These are phyloP conservation scores for Entomortierella lignicola DNA, from an alignment of 192 early-diverging fungal species.

Conservation along the genomic window DNA sequence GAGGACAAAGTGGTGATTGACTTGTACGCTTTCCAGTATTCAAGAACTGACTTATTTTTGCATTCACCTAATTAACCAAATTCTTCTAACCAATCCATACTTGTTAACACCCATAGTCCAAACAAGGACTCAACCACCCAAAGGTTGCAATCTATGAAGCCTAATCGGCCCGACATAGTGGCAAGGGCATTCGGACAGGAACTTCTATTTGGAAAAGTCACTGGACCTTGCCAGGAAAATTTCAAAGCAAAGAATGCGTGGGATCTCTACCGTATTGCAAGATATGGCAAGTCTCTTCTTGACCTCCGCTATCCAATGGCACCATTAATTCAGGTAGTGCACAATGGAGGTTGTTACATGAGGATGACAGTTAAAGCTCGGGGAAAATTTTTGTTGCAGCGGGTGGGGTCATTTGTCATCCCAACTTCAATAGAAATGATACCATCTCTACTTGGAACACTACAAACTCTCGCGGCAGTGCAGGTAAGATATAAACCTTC, in stretches of 20 bases:
- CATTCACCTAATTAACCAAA: constrained; percentile 1
- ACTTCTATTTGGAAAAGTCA: constrained; percentile 17
- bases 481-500: constrained; percentile 9
- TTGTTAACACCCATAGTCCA: constrained; percentile 10
- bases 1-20: constrained; percentile 13
- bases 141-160: constrained; percentile 9
- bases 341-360: constrained; percentile 9
- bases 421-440: constrained; percentile 11
- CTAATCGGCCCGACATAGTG: constrained; percentile 8
- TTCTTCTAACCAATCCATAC: constrained; percentile 1
- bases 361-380: constrained; percentile 13
- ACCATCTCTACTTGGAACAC: constrained; percentile 9
- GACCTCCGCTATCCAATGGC: background rate
- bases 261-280: constrained; percentile 12
- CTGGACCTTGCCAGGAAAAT: constrained; percentile 11
- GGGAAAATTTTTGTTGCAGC: constrained; percentile 19
- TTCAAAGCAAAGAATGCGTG: constrained; percentile 8
- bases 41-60: background rate
- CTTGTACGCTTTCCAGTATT: constrained; percentile 1
- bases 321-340: constrained; percentile 12
- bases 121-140: constrained; percentile 3
- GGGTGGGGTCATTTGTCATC: constrained; percentile 14
- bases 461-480: constrained; percentile 8
- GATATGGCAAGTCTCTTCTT: constrained; percentile 19
- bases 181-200: constrained; percentile 11